phyloP scores from a whole-genome alignment of 2,329 filamentous ascomycete species.

The Pseudocercospora eumusae region DNA sequence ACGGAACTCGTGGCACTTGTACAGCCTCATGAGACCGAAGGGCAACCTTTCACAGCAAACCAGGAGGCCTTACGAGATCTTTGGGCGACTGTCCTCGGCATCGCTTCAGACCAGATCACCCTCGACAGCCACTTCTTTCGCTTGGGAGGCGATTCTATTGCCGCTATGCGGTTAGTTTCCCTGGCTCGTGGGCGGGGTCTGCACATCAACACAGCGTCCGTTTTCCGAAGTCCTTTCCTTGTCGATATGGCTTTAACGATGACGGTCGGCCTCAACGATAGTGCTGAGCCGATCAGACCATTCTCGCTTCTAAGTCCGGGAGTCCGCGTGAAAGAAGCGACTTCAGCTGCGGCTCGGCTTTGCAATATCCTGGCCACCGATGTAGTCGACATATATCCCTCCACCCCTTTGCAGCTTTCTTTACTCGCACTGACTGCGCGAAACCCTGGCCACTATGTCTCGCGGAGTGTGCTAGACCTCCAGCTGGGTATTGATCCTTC shows the following conservation, averaged over 20 bases:
- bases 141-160: slow-evolving; percentile 41
- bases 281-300: not conserved
- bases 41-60: not conserved
- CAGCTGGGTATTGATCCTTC: slow-evolving; percentile 35
- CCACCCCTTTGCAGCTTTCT: slow-evolving; percentile 23
- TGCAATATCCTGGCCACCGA: slow-evolving; percentile 20
- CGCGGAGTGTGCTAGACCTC: slow-evolving; percentile 39
- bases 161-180: not conserved
- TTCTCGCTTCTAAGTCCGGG: slow-evolving; percentile 11
- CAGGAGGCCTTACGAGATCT: slow-evolving; percentile 10
- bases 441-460: slow-evolving; percentile 55
- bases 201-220: slow-evolving; percentile 4
- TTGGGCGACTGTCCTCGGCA: slow-evolving; percentile 12
- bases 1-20: not conserved
- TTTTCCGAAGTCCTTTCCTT: slow-evolving; percentile 11
- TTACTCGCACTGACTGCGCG: slow-evolving; percentile 57
- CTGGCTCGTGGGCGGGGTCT: not conserved
- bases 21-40: not conserved
- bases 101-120: slow-evolving; percentile 3
- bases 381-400: slow-evolving; percentile 56
- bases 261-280: not conserved
- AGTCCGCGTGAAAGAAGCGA: not conserved
- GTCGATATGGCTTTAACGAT: slow-evolving; percentile 7
- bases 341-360: slow-evolving; percentile 9
- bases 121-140: slow-evolving; percentile 47